Evolutionary conservation across 495 filamentous ascomycete genomes (phyloP), one percentile per base, ranked within the genome.

Genomic region (Clohesyomyces aquaticus): DNA sequence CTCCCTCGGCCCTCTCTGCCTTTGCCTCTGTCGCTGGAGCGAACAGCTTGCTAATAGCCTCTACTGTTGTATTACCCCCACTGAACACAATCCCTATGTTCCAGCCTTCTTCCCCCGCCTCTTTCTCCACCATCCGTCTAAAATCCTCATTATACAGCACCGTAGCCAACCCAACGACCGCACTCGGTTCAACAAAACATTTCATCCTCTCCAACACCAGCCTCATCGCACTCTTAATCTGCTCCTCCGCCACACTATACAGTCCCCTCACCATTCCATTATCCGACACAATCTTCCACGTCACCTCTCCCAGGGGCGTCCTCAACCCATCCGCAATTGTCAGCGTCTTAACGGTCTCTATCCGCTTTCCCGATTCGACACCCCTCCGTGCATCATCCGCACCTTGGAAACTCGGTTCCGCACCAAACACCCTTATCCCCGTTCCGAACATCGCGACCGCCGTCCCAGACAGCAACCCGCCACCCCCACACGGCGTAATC

Each of bases 321-420:
- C 94, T 78, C 72, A 98, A 71, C 3, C 94, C 94, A 74, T 98
- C 94, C 1, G 91, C 94, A 51, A 98, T 88, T 0, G 94, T 98
- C 49, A 93, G 73, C 9, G 86, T 85, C 54, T 81, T 83, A 3
- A 97, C 93, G 0, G 61, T 72, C 54, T 80, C 74, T 22, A 97
- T 80, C 27, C 92, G 80, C 61, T 78, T 59, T 16, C 85, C 84
- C 0, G 80, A 75, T 59, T 79, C 79, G 29, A 95, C 77, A 0
- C 90, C 91, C 1, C 89, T 77, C 41, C 82, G 79, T 42, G 82
- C 86, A 77, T 98, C 94, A 76, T 98, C 91, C 4, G 87, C 93
- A 55, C 89, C 91, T 67, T 94, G 75, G 74, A 90, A 91, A 29
- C 79, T 84, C 0, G 94, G 94, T 76, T 98, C 94, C 3, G 93